phyloP scores from a whole-genome alignment of 768 basidiomycete genomes.

The Lactarius hatsudake region DNA sequence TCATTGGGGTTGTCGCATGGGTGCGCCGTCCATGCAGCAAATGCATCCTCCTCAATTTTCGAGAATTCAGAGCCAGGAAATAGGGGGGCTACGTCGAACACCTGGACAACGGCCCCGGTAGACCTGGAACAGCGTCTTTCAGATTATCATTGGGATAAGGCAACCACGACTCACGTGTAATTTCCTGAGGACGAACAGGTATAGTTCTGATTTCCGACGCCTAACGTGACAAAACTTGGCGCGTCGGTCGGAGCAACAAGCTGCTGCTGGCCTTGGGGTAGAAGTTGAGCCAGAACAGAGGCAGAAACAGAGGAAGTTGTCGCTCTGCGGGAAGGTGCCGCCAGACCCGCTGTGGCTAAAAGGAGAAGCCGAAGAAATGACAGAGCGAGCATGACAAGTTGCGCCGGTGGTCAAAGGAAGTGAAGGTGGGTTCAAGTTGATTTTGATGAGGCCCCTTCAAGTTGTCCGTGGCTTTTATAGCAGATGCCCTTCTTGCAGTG shows the following conservation, averaged over 20 bases:
- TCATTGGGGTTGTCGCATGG: background rate
- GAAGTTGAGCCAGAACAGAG: background rate
- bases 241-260: background rate
- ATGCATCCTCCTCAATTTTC: background rate
- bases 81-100: background rate
- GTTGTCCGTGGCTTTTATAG: background rate
- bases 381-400: background rate
- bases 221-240: background rate
- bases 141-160: background rate
- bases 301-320: background rate
- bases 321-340: background rate
- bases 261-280: background rate
- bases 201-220: slow-evolving; percentile 15
- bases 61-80: background rate
- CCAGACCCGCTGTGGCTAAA: background rate
- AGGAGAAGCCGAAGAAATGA: slow-evolving; percentile 1
- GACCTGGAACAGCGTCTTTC: background rate
- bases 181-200: slow-evolving; percentile 1
- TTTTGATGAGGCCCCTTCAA: background rate
- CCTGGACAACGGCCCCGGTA: background rate
- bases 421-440: background rate
- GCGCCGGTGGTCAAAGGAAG: background rate
- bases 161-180: background rate
- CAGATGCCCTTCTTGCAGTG: background rate
- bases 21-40: background rate